Evolutionary conservation across 352 stramenopile genomes (phyloP).

Genomic region (Phytophthora multivora): DNA sequence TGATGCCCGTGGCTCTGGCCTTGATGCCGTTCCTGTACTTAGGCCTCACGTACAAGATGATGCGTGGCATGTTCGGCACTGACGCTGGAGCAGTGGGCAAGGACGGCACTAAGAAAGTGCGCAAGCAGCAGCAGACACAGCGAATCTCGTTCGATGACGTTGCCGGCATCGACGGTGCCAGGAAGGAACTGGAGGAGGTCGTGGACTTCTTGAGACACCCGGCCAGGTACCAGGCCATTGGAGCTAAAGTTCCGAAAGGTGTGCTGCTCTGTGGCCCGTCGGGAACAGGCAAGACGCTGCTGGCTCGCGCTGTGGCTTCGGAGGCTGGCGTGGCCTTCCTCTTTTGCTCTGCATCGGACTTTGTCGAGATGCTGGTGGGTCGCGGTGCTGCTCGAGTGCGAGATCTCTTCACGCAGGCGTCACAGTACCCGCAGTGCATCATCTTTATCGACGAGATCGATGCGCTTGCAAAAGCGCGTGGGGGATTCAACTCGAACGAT

Average conservation of each 20-base stretch:
- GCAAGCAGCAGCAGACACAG: constrained; percentile 35
- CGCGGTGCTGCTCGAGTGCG: constrained; percentile 93
- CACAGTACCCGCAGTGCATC: constrained; percentile 95
- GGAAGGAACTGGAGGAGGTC: constrained; percentile 93
- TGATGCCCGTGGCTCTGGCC: constrained; percentile 66
- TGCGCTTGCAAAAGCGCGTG: constrained; percentile 89
- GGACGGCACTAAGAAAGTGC: constrained; percentile 62
- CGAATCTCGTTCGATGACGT: constrained; percentile 93
- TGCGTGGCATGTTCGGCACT: constrained; percentile 64
- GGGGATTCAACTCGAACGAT: constrained; percentile 92
- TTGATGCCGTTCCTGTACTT: constrained; percentile 86
- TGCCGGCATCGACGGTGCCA: constrained; percentile 93
- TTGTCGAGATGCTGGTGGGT: constrained; percentile 97
- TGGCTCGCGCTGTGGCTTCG: constrained; percentile 92
- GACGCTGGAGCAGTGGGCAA: constrained; percentile 65
- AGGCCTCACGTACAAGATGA: constrained; percentile 85
- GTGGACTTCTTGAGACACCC: constrained; percentile 96
- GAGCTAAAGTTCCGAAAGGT: constrained; percentile 92
- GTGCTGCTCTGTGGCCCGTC: constrained; percentile 94
- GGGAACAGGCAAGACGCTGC: constrained; percentile 94
- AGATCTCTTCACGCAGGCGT: constrained; percentile 94
- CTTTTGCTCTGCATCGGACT: constrained; percentile 96
- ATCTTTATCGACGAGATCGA: constrained; percentile 99
- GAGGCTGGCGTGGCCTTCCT: constrained; percentile 96
- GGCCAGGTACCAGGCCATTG: constrained; percentile 91